Base-by-base conservation (phyloP, 1,284 basidiomycete genomes). In the Tranzscheliella williamsii region DNA sequence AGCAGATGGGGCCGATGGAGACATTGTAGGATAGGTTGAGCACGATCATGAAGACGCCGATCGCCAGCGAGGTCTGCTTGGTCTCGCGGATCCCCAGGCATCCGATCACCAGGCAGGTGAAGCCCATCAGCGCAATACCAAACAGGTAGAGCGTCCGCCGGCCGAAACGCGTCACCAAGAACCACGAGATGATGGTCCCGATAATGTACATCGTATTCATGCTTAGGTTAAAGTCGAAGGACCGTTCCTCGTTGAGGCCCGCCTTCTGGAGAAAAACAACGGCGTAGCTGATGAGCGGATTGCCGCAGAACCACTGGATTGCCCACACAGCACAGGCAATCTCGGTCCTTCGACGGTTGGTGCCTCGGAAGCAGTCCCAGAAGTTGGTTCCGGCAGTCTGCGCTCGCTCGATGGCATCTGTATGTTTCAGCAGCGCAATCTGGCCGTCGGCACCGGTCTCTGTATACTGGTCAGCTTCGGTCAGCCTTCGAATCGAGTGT, bases 81-180 rank as follows among this genome's bases (percentile, higher is more conserved):
- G 42, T 24, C 23, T 51, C 51, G 9, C 42, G 43, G 52, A 51
- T 46, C 17, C 56, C 46, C 50, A 80, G 78, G 20, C 80, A 80
- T 22, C 83, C 83, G 61, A 82, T 70, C 31, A 84, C 78, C 18
- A 81, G 73, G 38, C 33, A 27, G 52, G 78, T 52, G 38, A 73
- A 73, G 49, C 82, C 78, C 29, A 76, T 67, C 18, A n/a, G n/a
- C 9, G 26, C 26, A n/a, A 82, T 78, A 30, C 83, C 83, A 38
- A 53, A 71, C 40, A 81, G 71, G 76, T 82, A 82, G 31, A 83
- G 66, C 2, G 75, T 70, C n/a, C 81, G 78, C 21, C 81, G 79
- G 17, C 81, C 81, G 38, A 76, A 48, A 27, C 58, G 51, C 15
- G 48, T 50, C 63, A 81, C 77, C 72, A 81, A 75, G 51, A 80